Percentiles rank a stretch among this genome's conserved stretches.
Evolutionary conservation across 106 monocot species (phyloP).

Genomic region (Apostasia ramifera): DNA sequence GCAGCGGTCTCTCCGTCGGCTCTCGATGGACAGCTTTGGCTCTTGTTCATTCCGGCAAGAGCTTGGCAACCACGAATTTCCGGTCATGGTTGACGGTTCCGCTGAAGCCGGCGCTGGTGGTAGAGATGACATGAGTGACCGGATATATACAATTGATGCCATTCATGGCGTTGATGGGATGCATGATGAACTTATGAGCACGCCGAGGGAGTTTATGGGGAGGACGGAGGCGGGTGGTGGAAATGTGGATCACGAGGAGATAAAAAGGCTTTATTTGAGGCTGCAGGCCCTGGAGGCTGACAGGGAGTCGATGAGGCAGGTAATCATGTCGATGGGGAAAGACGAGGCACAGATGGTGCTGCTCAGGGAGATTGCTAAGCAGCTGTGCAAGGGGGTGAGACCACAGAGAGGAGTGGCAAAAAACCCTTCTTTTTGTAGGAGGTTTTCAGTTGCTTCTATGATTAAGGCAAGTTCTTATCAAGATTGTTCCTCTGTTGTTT

Average conservation of each 20-base stretch:
- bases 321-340: constrained; percentile 16
- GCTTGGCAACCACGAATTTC: constrained; percentile 8
- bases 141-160: constrained; percentile 48
- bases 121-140: constrained; percentile 24
- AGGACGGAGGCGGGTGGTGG: constrained; percentile 2
- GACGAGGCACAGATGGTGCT: constrained; percentile 20
- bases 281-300: constrained; percentile 28
- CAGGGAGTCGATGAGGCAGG: constrained; percentile 26
- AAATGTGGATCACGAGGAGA: constrained; percentile 15
- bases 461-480: constrained; percentile 20
- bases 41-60: constrained; percentile 7
- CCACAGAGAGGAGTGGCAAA: constrained; percentile 12
- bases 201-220: constrained; percentile 8
- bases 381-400: constrained; percentile 10
- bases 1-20: constrained; percentile 2
- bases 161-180: constrained; percentile 22
- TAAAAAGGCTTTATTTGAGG: constrained; percentile 23
- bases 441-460: constrained; percentile 8
- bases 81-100: not conserved
- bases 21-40: constrained; percentile 12
- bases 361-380: constrained; percentile 27
- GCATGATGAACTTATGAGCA: constrained; percentile 7
- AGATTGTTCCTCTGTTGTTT: not conserved
- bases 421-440: constrained; percentile 10
- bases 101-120: not conserved